Percentiles rank a stretch among this genome's conserved stretches.
Evolutionary conservation across 148 eudicot species (phyloP).

Genomic region (Rhododendron vialii): DNA sequence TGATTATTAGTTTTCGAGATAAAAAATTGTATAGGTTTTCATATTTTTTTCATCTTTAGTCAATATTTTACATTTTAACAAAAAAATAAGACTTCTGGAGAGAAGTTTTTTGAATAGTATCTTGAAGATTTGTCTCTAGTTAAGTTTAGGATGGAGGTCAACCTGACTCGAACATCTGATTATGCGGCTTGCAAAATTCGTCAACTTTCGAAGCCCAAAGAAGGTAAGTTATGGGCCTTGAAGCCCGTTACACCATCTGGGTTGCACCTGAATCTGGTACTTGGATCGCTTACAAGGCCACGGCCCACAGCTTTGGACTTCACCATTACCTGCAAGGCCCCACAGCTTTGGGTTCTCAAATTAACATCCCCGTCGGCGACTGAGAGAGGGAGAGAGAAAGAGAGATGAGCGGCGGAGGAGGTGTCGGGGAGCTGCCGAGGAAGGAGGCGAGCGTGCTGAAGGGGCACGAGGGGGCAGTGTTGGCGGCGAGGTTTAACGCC

Average conservation of each 20-base stretch:
- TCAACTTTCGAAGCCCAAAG: background rate
- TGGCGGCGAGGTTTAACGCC: constrained; percentile 73
- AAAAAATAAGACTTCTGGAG: too few species aligned
- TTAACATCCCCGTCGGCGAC: background rate
- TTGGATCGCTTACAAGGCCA: background rate
- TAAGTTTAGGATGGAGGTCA: background rate
- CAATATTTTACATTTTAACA: too few species aligned
- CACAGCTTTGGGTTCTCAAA: background rate
- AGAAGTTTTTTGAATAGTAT: too few species aligned
- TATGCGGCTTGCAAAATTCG: background rate
- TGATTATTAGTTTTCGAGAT: too few species aligned
- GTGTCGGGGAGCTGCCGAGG: constrained; percentile 36
- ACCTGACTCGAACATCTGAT: too few species aligned
- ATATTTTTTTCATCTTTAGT: too few species aligned
- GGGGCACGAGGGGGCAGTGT: constrained; percentile 87
- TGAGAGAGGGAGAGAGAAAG: background rate
- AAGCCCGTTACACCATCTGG: background rate
- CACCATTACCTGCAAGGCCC: background rate
- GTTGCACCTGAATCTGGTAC: background rate
- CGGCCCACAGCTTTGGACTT: background rate
- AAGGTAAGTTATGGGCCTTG: background rate
- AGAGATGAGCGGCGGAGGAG: constrained; percentile 27
- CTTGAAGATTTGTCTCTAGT: too few species aligned
- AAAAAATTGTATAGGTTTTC: too few species aligned
- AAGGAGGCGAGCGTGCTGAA: constrained; percentile 57